Evolutionary conservation across 139 green algal genomes (phyloP), one percentile per base, ranked within the genome.

Genomic region (Chlorella sorokiniana): DNA sequence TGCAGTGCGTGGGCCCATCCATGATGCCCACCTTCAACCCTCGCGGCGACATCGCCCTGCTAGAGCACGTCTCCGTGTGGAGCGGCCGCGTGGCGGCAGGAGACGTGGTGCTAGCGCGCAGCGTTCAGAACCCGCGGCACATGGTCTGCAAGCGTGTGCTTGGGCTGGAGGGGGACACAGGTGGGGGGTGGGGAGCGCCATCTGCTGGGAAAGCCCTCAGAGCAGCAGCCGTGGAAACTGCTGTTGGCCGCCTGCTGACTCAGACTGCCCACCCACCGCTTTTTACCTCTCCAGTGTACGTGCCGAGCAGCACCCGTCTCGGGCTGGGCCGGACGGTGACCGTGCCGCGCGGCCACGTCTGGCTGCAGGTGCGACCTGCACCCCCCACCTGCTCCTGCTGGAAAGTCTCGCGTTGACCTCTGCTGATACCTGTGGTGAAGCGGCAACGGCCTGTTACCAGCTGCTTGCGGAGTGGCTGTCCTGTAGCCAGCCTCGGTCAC

Each of bases 21-120:
- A 97, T 97, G 91, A 75, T 95, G 75, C 93, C 93, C 22, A 96
- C 91, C 14, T 93, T 97, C 78, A 95, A 96, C 73, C 76, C 84
- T 31, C 75, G 71, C 11, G 93, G 93, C 22, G 92, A 97, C 81
- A 38, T 97, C 3, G 84, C 94, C 1, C 59, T 97, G 40, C 69
- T 92, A 33, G 91, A 97, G 64, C 88, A 93, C 54, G 62, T 92
- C 9, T 90, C 87, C 1, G 73, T 84, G 0, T 65, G 37, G 35
- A 72, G 75, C 23, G 41, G 81, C 27, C 44, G 25, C 2, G 80
- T 96, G 8, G 14, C 64, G 11, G 51, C 82, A 4, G 92, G 92
- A 4, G 91, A 95, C 79, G 88, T 94, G 7, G 91, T 97, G 38
- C 64, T 96, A 3, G 90, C 93, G 0, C 73, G 72, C 51, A 95